phyloP scores from a whole-genome alignment of 1,139 yeast species.

The Geotrichum fermentans region DNA sequence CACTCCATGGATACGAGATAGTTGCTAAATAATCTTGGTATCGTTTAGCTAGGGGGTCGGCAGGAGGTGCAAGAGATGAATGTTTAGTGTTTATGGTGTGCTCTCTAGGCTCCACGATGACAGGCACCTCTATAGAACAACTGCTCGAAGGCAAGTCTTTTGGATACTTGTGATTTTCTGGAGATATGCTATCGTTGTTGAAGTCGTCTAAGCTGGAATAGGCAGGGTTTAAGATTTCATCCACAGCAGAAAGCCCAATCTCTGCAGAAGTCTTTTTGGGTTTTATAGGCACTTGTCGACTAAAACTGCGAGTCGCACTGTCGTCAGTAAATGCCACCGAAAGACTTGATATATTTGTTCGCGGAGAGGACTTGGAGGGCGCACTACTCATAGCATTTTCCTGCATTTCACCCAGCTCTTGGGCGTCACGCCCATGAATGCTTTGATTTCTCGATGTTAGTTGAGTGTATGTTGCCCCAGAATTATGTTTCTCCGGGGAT shows the following conservation, averaged over 20 bases:
- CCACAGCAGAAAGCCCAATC: neutral
- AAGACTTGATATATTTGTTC: too few relatives aligned
- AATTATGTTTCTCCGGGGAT: too few relatives aligned
- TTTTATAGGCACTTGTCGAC: too few relatives aligned
- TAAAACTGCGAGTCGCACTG: too few relatives aligned
- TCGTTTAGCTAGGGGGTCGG: neutral
- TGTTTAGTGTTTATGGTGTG: neutral
- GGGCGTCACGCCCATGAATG: too few relatives aligned
- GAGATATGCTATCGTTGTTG: neutral
- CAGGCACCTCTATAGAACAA: neutral
- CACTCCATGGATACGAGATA: conserved; percentile 47
- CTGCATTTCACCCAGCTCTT: too few relatives aligned
- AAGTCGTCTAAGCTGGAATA: neutral
- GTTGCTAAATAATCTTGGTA: conserved; percentile 31
- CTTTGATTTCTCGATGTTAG: too few relatives aligned
- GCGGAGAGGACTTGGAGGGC: too few relatives aligned
- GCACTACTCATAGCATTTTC: too few relatives aligned
- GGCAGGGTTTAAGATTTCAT: neutral
- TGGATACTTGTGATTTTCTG: neutral
- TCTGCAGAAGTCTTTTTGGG: too few relatives aligned
- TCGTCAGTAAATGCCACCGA: too few relatives aligned
- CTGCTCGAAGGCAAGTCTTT: neutral
- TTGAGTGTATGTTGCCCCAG: too few relatives aligned
- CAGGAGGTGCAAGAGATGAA: neutral
- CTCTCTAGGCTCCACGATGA: neutral